Evolutionary conservation across 139 green algal species (phyloP).

Genomic region (Tetraselmis striata): DNA sequence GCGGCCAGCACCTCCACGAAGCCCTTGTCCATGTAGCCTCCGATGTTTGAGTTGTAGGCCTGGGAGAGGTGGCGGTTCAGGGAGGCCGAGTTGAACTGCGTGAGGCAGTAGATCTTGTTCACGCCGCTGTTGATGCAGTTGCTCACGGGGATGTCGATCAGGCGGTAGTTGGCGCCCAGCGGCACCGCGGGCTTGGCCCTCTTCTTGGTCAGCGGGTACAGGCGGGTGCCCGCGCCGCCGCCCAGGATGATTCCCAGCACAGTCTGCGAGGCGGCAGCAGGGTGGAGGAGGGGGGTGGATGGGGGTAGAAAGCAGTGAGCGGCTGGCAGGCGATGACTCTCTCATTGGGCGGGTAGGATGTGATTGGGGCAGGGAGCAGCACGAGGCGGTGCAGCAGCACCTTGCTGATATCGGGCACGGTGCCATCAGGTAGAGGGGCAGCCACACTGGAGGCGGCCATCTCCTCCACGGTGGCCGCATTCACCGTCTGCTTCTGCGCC

Average conservation of each 20-base stretch:
- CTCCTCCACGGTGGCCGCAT: neutral
- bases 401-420: neutral
- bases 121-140: slow-evolving; percentile 99
- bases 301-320: neutral
- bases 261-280: slow-evolving; percentile 50
- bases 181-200: slow-evolving; percentile 97
- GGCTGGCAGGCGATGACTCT: no score
- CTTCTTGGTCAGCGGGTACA: slow-evolving; percentile 98
- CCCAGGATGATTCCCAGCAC: slow-evolving; percentile 95
- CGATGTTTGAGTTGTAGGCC: slow-evolving; percentile 93
- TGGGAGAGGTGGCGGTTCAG: slow-evolving; percentile 96
- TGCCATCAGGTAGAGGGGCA: neutral
- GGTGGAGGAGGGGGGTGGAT: no score
- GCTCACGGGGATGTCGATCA: slow-evolving; percentile 99
- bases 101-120: slow-evolving; percentile 99
- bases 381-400: neutral
- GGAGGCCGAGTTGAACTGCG: slow-evolving; percentile 99
- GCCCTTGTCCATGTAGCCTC: slow-evolving; percentile 69
- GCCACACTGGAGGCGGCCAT: no score
- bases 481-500: neutral
- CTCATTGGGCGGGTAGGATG: neutral
- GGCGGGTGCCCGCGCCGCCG: slow-evolving; percentile 85
- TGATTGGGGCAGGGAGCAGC: neutral
- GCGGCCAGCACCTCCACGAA: slow-evolving; percentile 99
- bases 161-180: slow-evolving; percentile 97